A percentile compares a stretch with the other conserved stretches of the same genome.
Evolutionary conservation across 306 rosid species (phyloP).

Genomic region (Malus sieversii): DNA sequence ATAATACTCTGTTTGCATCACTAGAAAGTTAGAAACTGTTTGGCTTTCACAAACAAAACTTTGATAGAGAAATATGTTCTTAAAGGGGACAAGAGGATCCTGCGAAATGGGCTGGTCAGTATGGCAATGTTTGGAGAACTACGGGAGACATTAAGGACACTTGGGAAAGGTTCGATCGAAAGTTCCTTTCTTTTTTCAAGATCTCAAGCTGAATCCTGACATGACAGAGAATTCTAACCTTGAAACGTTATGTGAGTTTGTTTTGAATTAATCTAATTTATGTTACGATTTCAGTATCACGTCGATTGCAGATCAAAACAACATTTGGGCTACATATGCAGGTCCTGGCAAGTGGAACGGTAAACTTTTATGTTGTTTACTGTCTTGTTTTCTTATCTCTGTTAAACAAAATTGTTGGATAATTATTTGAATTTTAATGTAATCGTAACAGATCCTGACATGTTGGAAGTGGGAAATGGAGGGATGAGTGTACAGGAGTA

Average conservation of each 20-base stretch:
- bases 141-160: constrained; percentile 20
- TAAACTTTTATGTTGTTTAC: neutral
- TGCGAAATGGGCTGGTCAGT: constrained; percentile 12
- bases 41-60: neutral
- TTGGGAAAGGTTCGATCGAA: constrained; percentile 4
- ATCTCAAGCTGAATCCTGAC: neutral
- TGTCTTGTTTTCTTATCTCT: neutral
- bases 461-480: constrained; percentile 29
- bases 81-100: constrained; percentile 18
- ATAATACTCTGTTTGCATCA: neutral
- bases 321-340: constrained; percentile 17
- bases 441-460: constrained; percentile 15
- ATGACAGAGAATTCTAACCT: neutral
- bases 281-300: constrained; percentile 4
- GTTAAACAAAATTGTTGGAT: no score
- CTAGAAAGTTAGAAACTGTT: neutral
- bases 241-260: neutral
- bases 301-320: constrained; percentile 19
- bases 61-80: neutral
- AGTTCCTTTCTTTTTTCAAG: neutral
- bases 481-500: constrained; percentile 16
- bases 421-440: neutral
- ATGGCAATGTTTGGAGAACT: constrained; percentile 19
- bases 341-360: constrained; percentile 24
- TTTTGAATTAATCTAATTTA: neutral